Base-by-base conservation (phyloP, 1,284 basidiomycete genomes). In the Trichosporon sp. region DNA sequence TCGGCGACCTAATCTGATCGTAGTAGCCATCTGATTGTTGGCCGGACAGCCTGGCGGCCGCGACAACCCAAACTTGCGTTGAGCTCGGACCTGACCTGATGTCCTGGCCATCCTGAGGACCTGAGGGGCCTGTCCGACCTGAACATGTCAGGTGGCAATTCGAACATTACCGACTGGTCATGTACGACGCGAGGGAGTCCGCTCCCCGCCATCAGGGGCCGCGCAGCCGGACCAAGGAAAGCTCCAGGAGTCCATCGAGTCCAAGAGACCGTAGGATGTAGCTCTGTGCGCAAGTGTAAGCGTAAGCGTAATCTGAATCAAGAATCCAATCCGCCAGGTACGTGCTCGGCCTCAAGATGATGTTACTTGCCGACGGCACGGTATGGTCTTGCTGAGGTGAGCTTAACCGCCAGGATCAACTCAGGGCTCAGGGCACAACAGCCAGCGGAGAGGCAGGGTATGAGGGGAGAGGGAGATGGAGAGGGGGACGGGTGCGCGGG, bases 191-290 rank as follows among this genome's bases (percentile, higher is more conserved):
- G 58, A 31, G 40, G 56, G 49, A 27, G 59, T 37, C 59, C 40
- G 59, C 65, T 66, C 65, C 65, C 65, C 65, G 65, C 61, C 61
- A 63, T 63, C 65, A 66, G 61, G 65, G 65, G 64, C 64, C 60
- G 60, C 60, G 56, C 60, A 54, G 27, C 49, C 49, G 49, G 16
- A 31, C 49, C 49, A 54, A 54, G 49, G 49, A 44, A 54, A n/a
- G n/a, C n/a, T n/a, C n/a, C n/a, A n/a, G n/a, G n/a, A n/a, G n/a
- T n/a, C 25, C 14, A 49, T 8, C 19, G 49, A 54, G 49, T 31
- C 49, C 27, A 54, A 54, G 49, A 54, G 49, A 54, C 49, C 27
- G 49, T 29, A n/a, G 49, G 49, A 54, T 29, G 25, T 29, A 29
- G 49, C 49, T 29, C 49, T 9, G 49, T 29, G 49, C 49, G 49